Conservation (phyloP, 495 filamentous ascomycete species). For the Cercophora sp. region DNA sequence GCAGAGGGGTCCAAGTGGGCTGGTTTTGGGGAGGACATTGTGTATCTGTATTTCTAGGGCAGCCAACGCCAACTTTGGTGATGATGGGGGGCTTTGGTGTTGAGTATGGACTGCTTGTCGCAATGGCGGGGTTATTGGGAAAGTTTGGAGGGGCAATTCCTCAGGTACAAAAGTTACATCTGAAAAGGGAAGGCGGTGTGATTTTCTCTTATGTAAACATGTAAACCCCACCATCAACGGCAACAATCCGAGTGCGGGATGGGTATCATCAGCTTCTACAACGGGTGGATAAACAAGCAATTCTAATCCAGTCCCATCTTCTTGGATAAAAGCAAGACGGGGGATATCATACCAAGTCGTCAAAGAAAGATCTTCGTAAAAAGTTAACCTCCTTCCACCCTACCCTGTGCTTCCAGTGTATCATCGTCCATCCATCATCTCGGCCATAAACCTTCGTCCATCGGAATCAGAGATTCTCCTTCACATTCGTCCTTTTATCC, state of each 20-base stretch:
- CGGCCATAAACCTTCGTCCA: too few species aligned
- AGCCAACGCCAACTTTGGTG: too few species aligned
- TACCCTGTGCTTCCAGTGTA: too few species aligned
- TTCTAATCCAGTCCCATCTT: neutral
- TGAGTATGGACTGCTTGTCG: too few species aligned
- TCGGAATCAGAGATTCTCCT: neutral
- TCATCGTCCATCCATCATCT: slow-evolving; percentile 1
- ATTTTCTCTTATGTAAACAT: neutral
- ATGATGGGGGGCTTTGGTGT: too few species aligned
- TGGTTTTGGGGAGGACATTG: slow-evolving; percentile 3
- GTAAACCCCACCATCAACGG: slow-evolving; percentile 7
- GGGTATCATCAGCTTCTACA: neutral
- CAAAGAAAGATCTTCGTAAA: slow-evolving; percentile 12
- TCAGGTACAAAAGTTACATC: neutral
- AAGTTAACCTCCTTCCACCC: too few species aligned
- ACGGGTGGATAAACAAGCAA: neutral
- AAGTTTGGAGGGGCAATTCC: slow-evolving; percentile 19
- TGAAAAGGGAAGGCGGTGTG: slow-evolving; percentile 21
- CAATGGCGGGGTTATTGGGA: too few species aligned
- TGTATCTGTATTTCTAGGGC: too few species aligned
- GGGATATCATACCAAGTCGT: slow-evolving; percentile 14
- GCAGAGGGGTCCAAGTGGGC: slow-evolving; percentile 57
- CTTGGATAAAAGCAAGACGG: neutral
- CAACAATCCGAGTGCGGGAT: neutral
- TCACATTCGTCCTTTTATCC: neutral